Evolutionary conservation across 176 grass and related monocot genomes (phyloP).

Genomic region (Musa beccarii): DNA sequence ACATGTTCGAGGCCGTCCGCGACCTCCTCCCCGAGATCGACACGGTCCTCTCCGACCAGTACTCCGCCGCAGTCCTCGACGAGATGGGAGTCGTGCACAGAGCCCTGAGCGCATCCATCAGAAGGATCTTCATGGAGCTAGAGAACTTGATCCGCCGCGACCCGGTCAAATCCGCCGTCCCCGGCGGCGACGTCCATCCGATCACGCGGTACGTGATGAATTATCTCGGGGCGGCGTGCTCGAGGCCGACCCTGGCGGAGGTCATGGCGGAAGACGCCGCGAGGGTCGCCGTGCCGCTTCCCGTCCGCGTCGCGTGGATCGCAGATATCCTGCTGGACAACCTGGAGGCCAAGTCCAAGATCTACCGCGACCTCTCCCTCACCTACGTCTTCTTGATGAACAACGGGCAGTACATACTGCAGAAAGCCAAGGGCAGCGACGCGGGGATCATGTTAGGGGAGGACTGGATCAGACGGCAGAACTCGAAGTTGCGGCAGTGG

Average conservation of each 20-base stretch:
- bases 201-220: slow-evolving; percentile 50
- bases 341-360: slow-evolving; percentile 34
- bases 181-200: slow-evolving; percentile 30
- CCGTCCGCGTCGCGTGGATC: slow-evolving; percentile 29
- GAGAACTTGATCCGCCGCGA: slow-evolving; percentile 36
- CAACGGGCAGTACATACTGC: slow-evolving; percentile 33
- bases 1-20: slow-evolving; percentile 38
- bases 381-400: slow-evolving; percentile 36
- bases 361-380: slow-evolving; percentile 32
- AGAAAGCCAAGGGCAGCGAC: slow-evolving; percentile 33
- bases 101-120: slow-evolving; percentile 33
- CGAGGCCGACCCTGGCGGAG: slow-evolving; percentile 45
- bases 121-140: slow-evolving; percentile 31
- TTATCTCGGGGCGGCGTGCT: slow-evolving; percentile 33
- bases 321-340: slow-evolving; percentile 35
- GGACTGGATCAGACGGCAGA: slow-evolving; percentile 27
- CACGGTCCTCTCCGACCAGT: background rate
- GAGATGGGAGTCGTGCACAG: slow-evolving; percentile 18
- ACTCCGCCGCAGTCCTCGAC: slow-evolving; percentile 11
- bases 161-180: slow-evolving; percentile 13
- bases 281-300: background rate
- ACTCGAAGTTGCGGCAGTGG: slow-evolving; percentile 31
- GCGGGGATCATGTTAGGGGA: slow-evolving; percentile 34
- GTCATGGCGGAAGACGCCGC: slow-evolving; percentile 33
- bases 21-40: slow-evolving; percentile 33